A percentile compares a stretch with the other conserved stretches of the same genome.
Evolutionary conservation across 2,329 filamentous ascomycete genomes (phyloP).

Genomic region (Trichoderma lentiforme): DNA sequence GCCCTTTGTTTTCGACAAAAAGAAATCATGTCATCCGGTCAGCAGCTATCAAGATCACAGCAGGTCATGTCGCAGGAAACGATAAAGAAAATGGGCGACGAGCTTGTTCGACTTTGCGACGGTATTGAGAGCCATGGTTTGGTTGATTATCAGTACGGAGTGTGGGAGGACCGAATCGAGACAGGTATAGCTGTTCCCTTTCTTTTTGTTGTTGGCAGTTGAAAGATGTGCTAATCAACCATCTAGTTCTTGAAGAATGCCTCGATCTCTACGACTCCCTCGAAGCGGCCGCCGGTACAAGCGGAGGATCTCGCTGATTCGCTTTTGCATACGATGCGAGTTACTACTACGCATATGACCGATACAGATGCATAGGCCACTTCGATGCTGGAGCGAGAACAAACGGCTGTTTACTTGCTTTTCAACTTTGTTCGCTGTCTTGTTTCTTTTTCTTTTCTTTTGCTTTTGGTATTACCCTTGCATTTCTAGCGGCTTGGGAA

Average conservation of each 20-base stretch:
- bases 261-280: slow-evolving; percentile 45
- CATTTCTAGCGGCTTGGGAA: neutral
- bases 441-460: neutral
- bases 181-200: slow-evolving; percentile 51
- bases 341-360: neutral
- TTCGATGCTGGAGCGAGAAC: neutral
- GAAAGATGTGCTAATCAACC: neutral
- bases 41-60: slow-evolving; percentile 55
- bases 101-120: slow-evolving; percentile 80
- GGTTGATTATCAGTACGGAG: slow-evolving; percentile 95
- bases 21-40: slow-evolving; percentile 63
- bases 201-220: neutral
- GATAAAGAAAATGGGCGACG: slow-evolving; percentile 75
- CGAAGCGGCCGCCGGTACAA: slow-evolving; percentile 33
- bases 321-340: neutral
- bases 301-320: slow-evolving; percentile 25
- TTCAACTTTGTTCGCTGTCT: neutral
- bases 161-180: slow-evolving; percentile 92
- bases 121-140: slow-evolving; percentile 85
- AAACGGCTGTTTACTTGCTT: neutral
- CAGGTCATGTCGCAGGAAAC: slow-evolving; percentile 65
- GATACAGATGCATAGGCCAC: neutral
- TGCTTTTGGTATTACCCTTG: neutral
- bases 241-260: slow-evolving; percentile 38
- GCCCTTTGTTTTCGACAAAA: slow-evolving; percentile 79